Percentiles rank a stretch among this genome's conserved stretches.
These are phyloP conservation scores for Phytophthora europaea DNA, from an alignment of 352 stramenopile genomes.

Conservation along the genomic window DNA sequence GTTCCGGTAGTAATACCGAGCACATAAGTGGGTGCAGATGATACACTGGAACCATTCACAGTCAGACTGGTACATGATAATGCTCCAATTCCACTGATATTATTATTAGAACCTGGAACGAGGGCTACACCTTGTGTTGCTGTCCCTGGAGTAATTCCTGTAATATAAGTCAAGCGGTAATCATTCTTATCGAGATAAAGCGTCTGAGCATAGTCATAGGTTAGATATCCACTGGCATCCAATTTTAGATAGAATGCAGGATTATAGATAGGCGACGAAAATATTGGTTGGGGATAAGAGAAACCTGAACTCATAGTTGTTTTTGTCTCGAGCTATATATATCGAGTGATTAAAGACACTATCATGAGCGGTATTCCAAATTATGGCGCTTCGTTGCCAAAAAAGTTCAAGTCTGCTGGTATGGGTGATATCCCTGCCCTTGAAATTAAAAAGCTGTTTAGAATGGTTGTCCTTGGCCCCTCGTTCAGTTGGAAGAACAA, in stretches of 20 bases:
- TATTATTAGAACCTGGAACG: neutral
- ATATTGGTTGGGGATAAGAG: neutral
- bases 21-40: no score
- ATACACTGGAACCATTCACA: neutral
- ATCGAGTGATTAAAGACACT: slow-evolving; percentile 3
- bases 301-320: neutral
- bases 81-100: neutral
- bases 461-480: neutral
- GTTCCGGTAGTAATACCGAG: neutral
- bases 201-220: neutral
- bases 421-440: neutral
- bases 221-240: neutral
- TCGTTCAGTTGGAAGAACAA: neutral
- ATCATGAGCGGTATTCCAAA: slow-evolving; percentile 4
- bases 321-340: neutral
- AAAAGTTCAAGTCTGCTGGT: slow-evolving; percentile 3
- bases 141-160: neutral
- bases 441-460: no score
- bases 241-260: neutral
- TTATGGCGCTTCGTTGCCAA: neutral
- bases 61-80: neutral
- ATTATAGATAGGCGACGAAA: neutral
- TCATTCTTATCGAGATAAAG: neutral
- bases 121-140: neutral
- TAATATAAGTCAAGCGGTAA: neutral